Percentiles rank a stretch among this genome's conserved stretches.
Conservation (phyloP, 169 alveolate genomes). For the Eimeria maxima region DNA sequence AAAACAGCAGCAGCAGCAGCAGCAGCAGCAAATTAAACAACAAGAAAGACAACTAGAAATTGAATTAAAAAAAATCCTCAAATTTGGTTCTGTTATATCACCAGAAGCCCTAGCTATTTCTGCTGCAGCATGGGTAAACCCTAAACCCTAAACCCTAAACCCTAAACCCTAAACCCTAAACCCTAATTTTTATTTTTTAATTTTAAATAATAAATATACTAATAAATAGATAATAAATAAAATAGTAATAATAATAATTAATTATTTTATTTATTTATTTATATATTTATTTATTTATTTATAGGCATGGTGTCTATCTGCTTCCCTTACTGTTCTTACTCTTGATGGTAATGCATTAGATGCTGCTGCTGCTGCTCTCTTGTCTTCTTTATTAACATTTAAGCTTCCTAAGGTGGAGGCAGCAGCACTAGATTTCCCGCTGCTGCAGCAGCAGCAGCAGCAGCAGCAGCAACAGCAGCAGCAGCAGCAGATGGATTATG, state of each 20-base stretch:
- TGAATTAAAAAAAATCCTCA: too few relatives aligned
- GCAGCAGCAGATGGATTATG: neutral
- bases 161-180: too few relatives aligned
- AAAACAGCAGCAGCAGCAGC: too few relatives aligned
- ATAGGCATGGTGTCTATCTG: neutral
- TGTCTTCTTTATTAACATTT: neutral
- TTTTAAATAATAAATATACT: neutral
- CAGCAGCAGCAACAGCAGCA: slow-evolving; percentile 2
- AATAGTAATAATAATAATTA: neutral
- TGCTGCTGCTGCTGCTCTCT: neutral
- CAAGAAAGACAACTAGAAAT: too few relatives aligned
- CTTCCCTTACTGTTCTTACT: neutral
- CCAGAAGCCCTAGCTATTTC: too few relatives aligned
- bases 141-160: too few relatives aligned
- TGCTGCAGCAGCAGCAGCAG: slow-evolving; percentile 10
- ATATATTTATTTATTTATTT: neutral
- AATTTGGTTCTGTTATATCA: too few relatives aligned
- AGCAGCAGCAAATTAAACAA: too few relatives aligned
- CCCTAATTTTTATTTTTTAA: too few relatives aligned
- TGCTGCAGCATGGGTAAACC: too few relatives aligned
- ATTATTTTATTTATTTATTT: neutral
- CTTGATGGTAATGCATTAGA: neutral
- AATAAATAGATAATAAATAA: neutral
- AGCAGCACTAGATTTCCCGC: neutral
- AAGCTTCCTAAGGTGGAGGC: neutral